These are phyloP conservation scores for Beauveria bassiana DNA, from an alignment of 2,329 filamentous ascomycete species.

Conservation along the genomic window DNA sequence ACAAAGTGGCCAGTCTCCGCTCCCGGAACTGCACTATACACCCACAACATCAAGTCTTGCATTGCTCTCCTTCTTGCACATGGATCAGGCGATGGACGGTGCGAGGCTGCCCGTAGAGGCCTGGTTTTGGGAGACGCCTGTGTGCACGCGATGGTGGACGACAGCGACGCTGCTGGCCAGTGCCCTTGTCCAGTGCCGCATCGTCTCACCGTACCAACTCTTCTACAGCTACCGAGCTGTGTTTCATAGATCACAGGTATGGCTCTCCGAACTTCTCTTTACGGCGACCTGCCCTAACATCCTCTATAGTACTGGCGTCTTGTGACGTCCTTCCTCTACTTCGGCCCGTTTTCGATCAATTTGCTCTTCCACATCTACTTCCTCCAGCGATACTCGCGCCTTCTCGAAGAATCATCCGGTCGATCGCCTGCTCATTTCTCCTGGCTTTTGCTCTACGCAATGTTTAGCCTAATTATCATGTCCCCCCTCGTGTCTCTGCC, in stretches of 20 bases:
- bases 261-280: not conserved
- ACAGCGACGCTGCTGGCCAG: constrained; percentile 84
- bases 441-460: constrained; percentile 86
- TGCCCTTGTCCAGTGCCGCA: constrained; percentile 83
- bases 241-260: constrained; percentile 83
- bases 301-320: constrained; percentile 82
- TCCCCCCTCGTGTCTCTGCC: constrained; percentile 86
- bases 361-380: constrained; percentile 98
- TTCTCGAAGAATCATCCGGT: constrained; percentile 91
- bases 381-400: constrained; percentile 88
- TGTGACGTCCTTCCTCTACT: constrained; percentile 95
- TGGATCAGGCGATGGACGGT: constrained; percentile 55
- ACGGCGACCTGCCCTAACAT: constrained; percentile 11
- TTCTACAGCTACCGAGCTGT: constrained; percentile 95
- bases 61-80: constrained; percentile 18
- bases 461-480: constrained; percentile 67
- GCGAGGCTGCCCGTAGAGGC: constrained; percentile 76
- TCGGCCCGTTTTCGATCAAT: constrained; percentile 87
- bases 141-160: constrained; percentile 95
- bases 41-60: not conserved
- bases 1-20: not conserved
- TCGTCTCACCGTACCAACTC: constrained; percentile 87
- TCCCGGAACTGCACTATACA: not conserved
- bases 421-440: constrained; percentile 88
- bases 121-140: constrained; percentile 98